A percentile compares a stretch with the other conserved stretches of the same genome.
Conservation (phyloP, 2,329 filamentous ascomycete species). For the Coccinonectria pachysandricola region DNA sequence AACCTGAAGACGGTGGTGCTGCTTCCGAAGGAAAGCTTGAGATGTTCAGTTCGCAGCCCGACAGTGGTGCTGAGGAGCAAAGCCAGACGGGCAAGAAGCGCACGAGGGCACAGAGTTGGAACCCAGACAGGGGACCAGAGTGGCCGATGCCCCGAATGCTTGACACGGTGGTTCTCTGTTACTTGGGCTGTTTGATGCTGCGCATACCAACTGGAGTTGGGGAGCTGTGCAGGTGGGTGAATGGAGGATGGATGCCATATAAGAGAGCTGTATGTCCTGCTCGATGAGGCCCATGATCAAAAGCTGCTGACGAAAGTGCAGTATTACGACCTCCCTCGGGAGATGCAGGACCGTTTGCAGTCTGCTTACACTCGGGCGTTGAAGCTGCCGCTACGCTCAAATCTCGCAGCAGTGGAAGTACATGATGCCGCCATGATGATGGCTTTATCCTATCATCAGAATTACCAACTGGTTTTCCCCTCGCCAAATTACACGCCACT, state of each 20-base stretch:
- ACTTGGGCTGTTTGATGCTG: conserved; percentile 66
- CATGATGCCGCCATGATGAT: conserved; percentile 54
- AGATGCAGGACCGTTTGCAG: conserved; percentile 57
- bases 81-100: conserved; percentile 10
- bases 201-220: conserved; percentile 66
- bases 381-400: conserved; percentile 34
- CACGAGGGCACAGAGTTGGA: conserved; percentile 32
- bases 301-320: conserved; percentile 14
- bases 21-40: conserved; percentile 22
- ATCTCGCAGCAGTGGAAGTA: conserved; percentile 45
- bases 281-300: not conserved
- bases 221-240: conserved; percentile 61
- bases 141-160: conserved; percentile 56
- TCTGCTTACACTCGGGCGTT: conserved; percentile 48
- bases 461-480: conserved; percentile 64
- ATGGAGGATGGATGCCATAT: conserved; percentile 59
- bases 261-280: conserved; percentile 48
- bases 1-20: conserved; percentile 15
- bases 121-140: conserved; percentile 31
- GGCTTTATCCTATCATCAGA: conserved; percentile 50
- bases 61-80: conserved; percentile 10
- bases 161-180: conserved; percentile 70
- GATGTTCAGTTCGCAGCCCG: conserved; percentile 30
- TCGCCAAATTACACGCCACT: conserved; percentile 60
- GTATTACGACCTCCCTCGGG: conserved; percentile 48